Evolutionary conservation across 208 protist genomes (phyloP).

Genomic region (Chromosphaera perkinsii): DNA sequence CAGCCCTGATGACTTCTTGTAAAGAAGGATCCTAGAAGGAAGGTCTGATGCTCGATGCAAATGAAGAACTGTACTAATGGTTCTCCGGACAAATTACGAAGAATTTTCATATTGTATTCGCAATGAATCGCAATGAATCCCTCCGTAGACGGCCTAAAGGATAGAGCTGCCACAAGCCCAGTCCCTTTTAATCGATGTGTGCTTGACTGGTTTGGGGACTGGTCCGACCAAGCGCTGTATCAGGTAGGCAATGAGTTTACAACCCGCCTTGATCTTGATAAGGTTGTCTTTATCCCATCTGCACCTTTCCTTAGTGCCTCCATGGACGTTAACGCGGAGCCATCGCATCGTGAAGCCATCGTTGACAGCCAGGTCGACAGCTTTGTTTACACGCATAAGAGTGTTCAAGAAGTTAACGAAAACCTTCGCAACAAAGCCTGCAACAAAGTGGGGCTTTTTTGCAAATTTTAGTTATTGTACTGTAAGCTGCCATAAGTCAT

Average conservation of each 20-base stretch:
- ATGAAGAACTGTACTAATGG: constrained; percentile 90
- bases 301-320: no score
- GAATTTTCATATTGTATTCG: constrained; percentile 98
- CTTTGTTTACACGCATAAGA: no score
- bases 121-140: constrained; percentile 99
- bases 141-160: constrained; percentile 74
- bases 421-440: no score
- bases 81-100: constrained; percentile 87
- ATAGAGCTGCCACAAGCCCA: constrained; percentile 86
- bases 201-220: constrained; percentile 98
- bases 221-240: constrained; percentile 81
- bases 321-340: no score
- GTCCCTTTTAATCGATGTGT: constrained; percentile 96
- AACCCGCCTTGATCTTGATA: constrained; percentile 70
- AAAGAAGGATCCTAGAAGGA: constrained; percentile 54
- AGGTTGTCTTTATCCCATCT: constrained; percentile 42
- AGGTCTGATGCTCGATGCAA: constrained; percentile 52
- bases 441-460: no score
- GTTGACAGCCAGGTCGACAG: no score
- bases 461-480: no score
- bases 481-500: no score
- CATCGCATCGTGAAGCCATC: no score
- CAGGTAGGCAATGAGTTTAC: constrained; percentile 84
- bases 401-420: no score
- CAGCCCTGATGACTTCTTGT: constrained; percentile 76